These are phyloP conservation scores for Russula earlei DNA, from an alignment of 768 basidiomycete genomes.

Conservation along the genomic window DNA sequence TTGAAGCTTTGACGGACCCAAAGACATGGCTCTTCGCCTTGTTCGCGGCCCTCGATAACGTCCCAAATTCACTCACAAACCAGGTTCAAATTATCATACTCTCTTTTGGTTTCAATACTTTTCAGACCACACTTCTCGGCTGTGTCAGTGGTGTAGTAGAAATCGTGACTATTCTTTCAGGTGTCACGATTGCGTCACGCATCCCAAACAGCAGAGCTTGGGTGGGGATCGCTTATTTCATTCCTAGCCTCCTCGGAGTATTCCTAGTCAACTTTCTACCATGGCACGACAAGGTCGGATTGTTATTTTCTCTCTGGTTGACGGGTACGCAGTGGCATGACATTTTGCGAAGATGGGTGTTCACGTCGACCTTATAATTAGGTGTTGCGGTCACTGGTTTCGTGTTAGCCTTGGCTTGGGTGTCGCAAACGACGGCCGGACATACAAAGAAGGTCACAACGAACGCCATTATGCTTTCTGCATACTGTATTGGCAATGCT, in stretches of 20 bases:
- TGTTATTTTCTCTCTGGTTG: conserved; percentile 48
- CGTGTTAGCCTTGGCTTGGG: conserved; percentile 53
- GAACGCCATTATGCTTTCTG: conserved; percentile 66
- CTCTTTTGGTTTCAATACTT: conserved; percentile 51
- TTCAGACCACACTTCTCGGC: conserved; percentile 61
- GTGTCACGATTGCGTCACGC: conserved; percentile 48
- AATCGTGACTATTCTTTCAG: conserved; percentile 61
- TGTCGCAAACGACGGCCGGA: conserved; percentile 54
- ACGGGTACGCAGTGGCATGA: conserved; percentile 34
- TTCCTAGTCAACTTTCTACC: conserved; percentile 56
- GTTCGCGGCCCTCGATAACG: conserved; percentile 49
- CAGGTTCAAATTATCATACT: conserved; percentile 56
- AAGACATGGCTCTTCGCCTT: conserved; percentile 74
- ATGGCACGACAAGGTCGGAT: conserved; percentile 54
- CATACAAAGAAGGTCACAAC: conserved; percentile 63
- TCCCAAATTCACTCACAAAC: conserved; percentile 61
- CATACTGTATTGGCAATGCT: conserved; percentile 60
- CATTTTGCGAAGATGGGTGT: neutral
- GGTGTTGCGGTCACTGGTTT: conserved; percentile 51
- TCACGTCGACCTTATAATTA: conserved; percentile 13
- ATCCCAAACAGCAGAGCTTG: conserved; percentile 54
- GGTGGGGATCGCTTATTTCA: conserved; percentile 46
- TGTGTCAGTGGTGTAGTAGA: conserved; percentile 59
- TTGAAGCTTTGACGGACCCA: conserved; percentile 56
- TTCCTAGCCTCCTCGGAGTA: conserved; percentile 57